Evolutionary conservation across 1,284 basidiomycete genomes (phyloP), one percentile per base, ranked within the genome.

Genomic region (Boletellus dicymbophilus): DNA sequence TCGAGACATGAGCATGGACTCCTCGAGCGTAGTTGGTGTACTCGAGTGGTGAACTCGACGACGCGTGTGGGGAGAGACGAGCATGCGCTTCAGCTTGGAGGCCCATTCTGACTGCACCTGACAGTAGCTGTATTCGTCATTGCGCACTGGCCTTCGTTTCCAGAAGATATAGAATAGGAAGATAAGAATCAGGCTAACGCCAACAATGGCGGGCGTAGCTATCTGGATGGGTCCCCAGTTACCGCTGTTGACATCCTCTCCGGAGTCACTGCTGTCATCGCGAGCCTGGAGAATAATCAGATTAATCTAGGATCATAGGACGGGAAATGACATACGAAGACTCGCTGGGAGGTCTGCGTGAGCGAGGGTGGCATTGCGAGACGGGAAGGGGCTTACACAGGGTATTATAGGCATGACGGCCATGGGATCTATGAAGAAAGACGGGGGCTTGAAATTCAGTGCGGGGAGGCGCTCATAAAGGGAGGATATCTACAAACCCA

Each of bases 211-310:
- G 7, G 75, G 72, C 1, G 63, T 49, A 11, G 69, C 56, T 37
- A 72, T 72, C 51, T 75, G 69, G 10, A 68, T 7, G 6, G 57
- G 26, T 3, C 60, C 53, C 71, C 73, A 72, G 49, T 50, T 12
- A 37, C 23, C 12, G 36, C 28, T 37, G 3, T 23, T 15, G 28
- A 15, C 7, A 15, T 4, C 9, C 15, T 31, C 16, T 33, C 4
- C 31, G 18, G 16, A 8, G 39, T 11, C 36, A 36, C 8, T 6
- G 18, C 20, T 36, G 27, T 47, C 48, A 11, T 49, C 37, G 26
- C 61, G 58, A 38, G 46, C 42, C 63, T 65, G 37, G 21, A 41
- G 26, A 44, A 3, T 10, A 22, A 27, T 41, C 13, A 33, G 36
- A 36, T 16, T 30, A 20, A 33, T 30, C 20, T 33, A 38, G 28